A percentile compares a stretch with the other conserved stretches of the same genome.
Evolutionary conservation across 495 filamentous ascomycete genomes (phyloP).

Genomic region (Hypoxylon fragiforme): DNA sequence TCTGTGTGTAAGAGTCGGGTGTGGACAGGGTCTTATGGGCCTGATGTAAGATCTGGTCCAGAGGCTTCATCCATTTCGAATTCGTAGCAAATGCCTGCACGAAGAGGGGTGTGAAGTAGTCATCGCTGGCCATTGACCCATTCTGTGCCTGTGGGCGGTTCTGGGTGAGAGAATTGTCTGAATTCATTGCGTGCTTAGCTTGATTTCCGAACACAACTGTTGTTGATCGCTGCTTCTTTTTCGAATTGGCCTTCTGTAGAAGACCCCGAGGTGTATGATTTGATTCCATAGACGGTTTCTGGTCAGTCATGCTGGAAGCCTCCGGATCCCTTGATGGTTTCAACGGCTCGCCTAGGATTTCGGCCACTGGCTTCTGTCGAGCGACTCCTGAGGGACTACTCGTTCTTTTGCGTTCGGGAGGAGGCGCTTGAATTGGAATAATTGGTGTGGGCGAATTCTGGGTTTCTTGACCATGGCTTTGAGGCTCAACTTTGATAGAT

Average conservation of each 20-base stretch:
- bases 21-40: constrained; percentile 85
- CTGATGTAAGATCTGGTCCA: constrained; percentile 70
- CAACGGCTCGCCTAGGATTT: constrained; percentile 68
- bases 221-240: constrained; percentile 65
- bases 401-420: constrained; percentile 45
- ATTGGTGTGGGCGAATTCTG: constrained; percentile 25
- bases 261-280: constrained; percentile 38
- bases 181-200: constrained; percentile 33
- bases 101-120: constrained; percentile 86
- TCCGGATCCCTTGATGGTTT: constrained; percentile 43
- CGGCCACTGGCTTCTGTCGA: constrained; percentile 73
- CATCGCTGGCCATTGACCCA: constrained; percentile 53
- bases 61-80: constrained; percentile 59
- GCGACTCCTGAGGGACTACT: constrained; percentile 67
- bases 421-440: constrained; percentile 10
- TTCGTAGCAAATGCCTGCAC: constrained; percentile 65
- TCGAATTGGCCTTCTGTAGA: constrained; percentile 62
- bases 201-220: constrained; percentile 81
- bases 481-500: constrained; percentile 7
- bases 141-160: constrained; percentile 43
- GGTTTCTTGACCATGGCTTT: constrained; percentile 7
- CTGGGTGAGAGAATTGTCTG: constrained; percentile 36
- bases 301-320: constrained; percentile 36
- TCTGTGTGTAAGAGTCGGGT: constrained; percentile 70
- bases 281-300: constrained; percentile 45